Base-by-base conservation (phyloP, 257 asterid species). In the Petunia axillaris region DNA sequence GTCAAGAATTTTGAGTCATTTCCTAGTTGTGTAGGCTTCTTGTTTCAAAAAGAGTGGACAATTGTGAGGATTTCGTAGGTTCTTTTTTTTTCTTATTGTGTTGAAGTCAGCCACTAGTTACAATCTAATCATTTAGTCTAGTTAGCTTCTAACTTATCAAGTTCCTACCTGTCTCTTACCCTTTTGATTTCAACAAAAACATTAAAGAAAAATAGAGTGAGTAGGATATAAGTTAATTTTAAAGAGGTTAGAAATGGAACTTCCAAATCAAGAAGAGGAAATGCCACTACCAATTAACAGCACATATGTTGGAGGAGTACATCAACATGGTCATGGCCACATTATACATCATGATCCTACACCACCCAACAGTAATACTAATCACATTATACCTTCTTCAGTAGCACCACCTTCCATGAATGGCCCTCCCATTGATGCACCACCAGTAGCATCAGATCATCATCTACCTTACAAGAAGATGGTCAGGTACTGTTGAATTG, bases 201-300 rank as follows among this genome's bases (percentile, higher is more conserved):
- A 16, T 38, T 8, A 35, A 25, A 52, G 11, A 52, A 13, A 52
- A 10, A 25, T 25, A 15, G 57, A 52, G 57, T 52, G 9, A 10
- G 57, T 52, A 15, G 15, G 3, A 10, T 52, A 8, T 10, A 52
- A 52, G 57, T 0, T 5, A 52, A 1, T 52, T 52, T 52, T 41
- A 44, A 35, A 55, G 50, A 41, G 66, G 75, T 25, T 10, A 59
- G 81, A 54, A 16, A 83, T 79, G 79, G 89, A 88, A 81, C 79
- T 84, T 78, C 85, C 84, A 63, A 81, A 80, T 79, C 84, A 83
- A 50, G 87, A 83, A 83, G 93, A 89, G 82, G 97, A 90, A 70
- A 89, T 91, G 94, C 91, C 97, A 76, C 53, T 91, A 35, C 99
- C 99, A n/a, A 90, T 95, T 35, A 93, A 85, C 88, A 91, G 87